Conservation (phyloP, 2,329 filamentous ascomycete species). For the Nannizziopsis arthrosporioides region DNA sequence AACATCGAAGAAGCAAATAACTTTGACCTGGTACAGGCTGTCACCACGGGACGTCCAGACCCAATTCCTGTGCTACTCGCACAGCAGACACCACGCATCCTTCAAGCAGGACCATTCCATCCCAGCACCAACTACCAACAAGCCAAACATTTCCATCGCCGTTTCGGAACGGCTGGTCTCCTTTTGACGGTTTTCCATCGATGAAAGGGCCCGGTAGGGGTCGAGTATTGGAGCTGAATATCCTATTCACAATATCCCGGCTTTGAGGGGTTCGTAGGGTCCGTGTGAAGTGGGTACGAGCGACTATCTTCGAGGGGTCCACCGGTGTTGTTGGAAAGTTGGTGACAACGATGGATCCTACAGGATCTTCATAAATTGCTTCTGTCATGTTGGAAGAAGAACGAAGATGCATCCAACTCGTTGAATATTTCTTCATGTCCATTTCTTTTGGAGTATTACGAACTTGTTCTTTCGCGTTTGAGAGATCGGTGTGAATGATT, state of each 20-base stretch:
- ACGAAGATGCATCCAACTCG: constrained; percentile 28
- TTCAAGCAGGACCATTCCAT: constrained; percentile 52
- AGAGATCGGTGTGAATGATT: constrained; percentile 34
- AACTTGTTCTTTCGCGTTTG: not conserved
- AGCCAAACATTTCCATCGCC: constrained; percentile 46
- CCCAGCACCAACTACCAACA: constrained; percentile 52
- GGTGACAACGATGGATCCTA: constrained; percentile 41
- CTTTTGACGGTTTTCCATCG: not conserved
- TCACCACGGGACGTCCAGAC: constrained; percentile 34
- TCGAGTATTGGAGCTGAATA: constrained; percentile 27
- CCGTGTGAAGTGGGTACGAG: constrained; percentile 41
- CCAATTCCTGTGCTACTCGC: constrained; percentile 44
- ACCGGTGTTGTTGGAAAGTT: constrained; percentile 39
- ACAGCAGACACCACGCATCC: constrained; percentile 50
- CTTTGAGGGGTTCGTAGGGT: constrained; percentile 43
- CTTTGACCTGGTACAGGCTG: not conserved
- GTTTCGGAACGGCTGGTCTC: constrained; percentile 36
- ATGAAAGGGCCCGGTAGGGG: not conserved
- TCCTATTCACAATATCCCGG: constrained; percentile 36
- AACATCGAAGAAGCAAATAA: too few species aligned
- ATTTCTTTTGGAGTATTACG: not conserved
- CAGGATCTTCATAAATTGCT: constrained; percentile 41
- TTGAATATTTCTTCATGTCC: constrained; percentile 10
- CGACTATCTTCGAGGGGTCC: constrained; percentile 33
- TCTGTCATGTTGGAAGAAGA: constrained; percentile 36